A percentile compares a stretch with the other conserved stretches of the same genome.
Conservation (phyloP, 225 moss, liverwort and hornwort species). For the Asterella californica region DNA sequence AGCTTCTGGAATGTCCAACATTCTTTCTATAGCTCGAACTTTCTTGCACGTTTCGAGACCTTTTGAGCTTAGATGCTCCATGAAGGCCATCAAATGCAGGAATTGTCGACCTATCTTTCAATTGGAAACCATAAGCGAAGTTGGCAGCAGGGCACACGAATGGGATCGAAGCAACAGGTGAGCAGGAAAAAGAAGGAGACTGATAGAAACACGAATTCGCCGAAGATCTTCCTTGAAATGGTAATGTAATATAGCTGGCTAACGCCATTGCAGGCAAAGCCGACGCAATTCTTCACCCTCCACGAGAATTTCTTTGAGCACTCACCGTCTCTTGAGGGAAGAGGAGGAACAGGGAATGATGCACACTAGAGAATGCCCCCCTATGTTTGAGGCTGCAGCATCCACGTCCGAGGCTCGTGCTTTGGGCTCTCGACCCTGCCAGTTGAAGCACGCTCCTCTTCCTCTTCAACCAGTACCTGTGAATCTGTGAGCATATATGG, state of each 20-base stretch:
- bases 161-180: background rate
- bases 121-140: background rate
- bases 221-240: conserved; percentile 10
- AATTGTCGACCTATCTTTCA: conserved; percentile 18
- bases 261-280: conserved; percentile 28
- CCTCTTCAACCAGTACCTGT: background rate
- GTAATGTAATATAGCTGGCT: conserved; percentile 5
- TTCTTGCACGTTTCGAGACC: background rate
- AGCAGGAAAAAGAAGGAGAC: background rate
- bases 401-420: background rate
- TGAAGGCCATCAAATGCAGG: conserved; percentile 25
- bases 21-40: conserved; percentile 1
- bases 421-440: background rate
- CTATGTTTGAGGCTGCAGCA: too few species aligned
- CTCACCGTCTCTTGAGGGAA: background rate
- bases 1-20: conserved; percentile 1
- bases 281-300: background rate
- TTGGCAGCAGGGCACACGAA: background rate
- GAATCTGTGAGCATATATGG: background rate
- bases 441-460: background rate
- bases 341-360: background rate
- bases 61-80: conserved; percentile 5
- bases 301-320: background rate
- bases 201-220: background rate
- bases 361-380: background rate